Evolutionary conservation across 495 filamentous ascomycete species (phyloP).

Genomic region (Penicillium longicatenatum): DNA sequence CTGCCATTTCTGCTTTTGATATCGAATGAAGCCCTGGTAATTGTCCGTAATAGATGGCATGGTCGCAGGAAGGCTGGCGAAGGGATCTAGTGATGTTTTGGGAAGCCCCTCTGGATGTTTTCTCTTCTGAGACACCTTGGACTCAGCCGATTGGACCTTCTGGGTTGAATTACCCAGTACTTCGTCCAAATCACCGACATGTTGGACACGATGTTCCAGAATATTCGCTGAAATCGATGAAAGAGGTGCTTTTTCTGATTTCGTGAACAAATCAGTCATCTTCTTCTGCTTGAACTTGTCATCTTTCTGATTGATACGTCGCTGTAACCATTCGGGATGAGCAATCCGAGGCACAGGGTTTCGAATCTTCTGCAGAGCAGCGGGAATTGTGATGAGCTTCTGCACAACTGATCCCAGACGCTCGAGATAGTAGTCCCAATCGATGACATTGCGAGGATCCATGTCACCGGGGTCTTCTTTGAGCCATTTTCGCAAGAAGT

Average conservation of each 20-base stretch:
- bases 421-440: conserved; percentile 97
- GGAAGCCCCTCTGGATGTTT: conserved; percentile 72
- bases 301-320: conserved; percentile 90
- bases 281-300: conserved; percentile 98
- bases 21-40: conserved; percentile 85
- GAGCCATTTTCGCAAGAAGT: conserved; percentile 92
- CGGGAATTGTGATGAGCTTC: conserved; percentile 98
- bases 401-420: conserved; percentile 95
- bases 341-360: conserved; percentile 93
- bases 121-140: conserved; percentile 73
- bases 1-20: conserved; percentile 99
- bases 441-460: conserved; percentile 84
- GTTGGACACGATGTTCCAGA: conserved; percentile 56
- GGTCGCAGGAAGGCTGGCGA: conserved; percentile 74
- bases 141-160: conserved; percentile 67
- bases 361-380: conserved; percentile 88
- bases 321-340: conserved; percentile 96
- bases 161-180: conserved; percentile 67
- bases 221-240: conserved; percentile 72
- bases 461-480: conserved; percentile 92
- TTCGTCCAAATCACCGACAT: conserved; percentile 78
- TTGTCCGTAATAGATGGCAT: conserved; percentile 89
- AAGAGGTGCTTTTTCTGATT: conserved; percentile 72
- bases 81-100: conserved; percentile 71
- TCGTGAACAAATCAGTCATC: conserved; percentile 90